Evolutionary conservation across 1,284 basidiomycete genomes (phyloP), one percentile per base, ranked within the genome.

Genomic region (Rhodotorula mucilaginosa): DNA sequence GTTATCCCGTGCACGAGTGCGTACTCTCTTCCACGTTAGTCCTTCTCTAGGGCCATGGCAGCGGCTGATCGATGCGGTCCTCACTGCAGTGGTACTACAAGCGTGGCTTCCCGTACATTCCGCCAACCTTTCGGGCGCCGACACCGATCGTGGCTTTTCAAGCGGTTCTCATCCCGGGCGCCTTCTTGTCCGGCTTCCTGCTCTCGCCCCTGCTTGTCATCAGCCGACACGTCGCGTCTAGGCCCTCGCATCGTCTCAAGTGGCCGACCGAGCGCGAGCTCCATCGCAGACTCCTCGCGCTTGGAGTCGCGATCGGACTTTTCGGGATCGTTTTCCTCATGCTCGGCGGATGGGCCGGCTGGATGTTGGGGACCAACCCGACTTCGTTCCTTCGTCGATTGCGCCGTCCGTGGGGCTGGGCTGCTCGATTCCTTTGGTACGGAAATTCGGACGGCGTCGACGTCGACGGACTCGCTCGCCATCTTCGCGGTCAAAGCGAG

Each of bases 191-290:
- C 21, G 97, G 97, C 8, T 93, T 97, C 81, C 84, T 97, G 18
- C 87, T 99, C n/a, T 93, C 93, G 0, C 97, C 97, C 0, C 85
- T 99, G 16, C 89, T 99, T 23, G 90, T 94, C 67, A 86, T 98
- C 23, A 97, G 94, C 21, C 88, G 97, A 1, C 89, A 94, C 79
- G 90, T 97, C 71, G 95, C 96, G 0, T 93, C 93, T 78, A 88
- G 89, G 51, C 97, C 97, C 1, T 88, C 90, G 12, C 91, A 93
- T 78, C 89, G 95, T 6, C 87, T 97, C 29, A 75, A 73, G 56
- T 92, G 90, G 82, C 95, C 94, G 0, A 87, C 90, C 71, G 91
- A 97, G 80, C 94, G 95, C 78, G 86, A 89, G 60, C 85, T 89
- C 16, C 91, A 97, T 77, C 89, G 92, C 39, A 88, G 91, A 3